Conservation (phyloP, 1,284 basidiomycete genomes). For the Thecaphora frezii region DNA sequence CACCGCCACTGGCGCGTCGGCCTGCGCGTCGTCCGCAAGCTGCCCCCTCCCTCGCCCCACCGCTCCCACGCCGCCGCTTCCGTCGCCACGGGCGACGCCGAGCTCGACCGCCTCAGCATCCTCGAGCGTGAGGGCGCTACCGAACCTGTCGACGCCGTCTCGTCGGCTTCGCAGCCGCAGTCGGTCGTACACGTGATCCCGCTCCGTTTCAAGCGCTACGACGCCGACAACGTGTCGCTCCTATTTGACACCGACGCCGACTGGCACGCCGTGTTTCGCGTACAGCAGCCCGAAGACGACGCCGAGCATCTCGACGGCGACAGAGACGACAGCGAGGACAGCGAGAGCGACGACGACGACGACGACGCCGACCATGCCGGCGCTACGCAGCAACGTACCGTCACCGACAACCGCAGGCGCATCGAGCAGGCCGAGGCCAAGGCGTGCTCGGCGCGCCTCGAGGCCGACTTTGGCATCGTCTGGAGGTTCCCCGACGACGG, state of each 20-base stretch:
- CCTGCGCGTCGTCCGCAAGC: slow-evolving; percentile 38
- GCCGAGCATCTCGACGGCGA: slow-evolving; percentile 9
- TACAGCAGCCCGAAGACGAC: slow-evolving; percentile 12
- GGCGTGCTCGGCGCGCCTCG: slow-evolving; percentile 33
- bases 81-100: slow-evolving; percentile 18
- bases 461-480: slow-evolving; percentile 46
- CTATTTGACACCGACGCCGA: slow-evolving; percentile 40
- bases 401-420: slow-evolving; percentile 8
- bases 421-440: slow-evolving; percentile 18
- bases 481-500: slow-evolving; percentile 53
- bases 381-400: slow-evolving; percentile 1
- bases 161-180: slow-evolving; percentile 8
- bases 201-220: slow-evolving; percentile 38
- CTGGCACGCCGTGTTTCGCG: slow-evolving; percentile 51
- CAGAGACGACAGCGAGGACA: slow-evolving; percentile 8
- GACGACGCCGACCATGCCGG: slow-evolving; percentile 10
- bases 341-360: slow-evolving; percentile 1
- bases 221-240: slow-evolving; percentile 30
- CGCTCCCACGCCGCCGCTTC: slow-evolving; percentile 16
- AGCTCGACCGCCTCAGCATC: slow-evolving; percentile 24
- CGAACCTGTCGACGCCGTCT: slow-evolving; percentile 19
- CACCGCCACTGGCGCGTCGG: slow-evolving; percentile 44
- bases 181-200: slow-evolving; percentile 43
- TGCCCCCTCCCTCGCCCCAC: slow-evolving; percentile 3
- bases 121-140: slow-evolving; percentile 28